Conservation (phyloP, 2,329 filamentous ascomycete species). For the Gaeumannomyces sp. region DNA sequence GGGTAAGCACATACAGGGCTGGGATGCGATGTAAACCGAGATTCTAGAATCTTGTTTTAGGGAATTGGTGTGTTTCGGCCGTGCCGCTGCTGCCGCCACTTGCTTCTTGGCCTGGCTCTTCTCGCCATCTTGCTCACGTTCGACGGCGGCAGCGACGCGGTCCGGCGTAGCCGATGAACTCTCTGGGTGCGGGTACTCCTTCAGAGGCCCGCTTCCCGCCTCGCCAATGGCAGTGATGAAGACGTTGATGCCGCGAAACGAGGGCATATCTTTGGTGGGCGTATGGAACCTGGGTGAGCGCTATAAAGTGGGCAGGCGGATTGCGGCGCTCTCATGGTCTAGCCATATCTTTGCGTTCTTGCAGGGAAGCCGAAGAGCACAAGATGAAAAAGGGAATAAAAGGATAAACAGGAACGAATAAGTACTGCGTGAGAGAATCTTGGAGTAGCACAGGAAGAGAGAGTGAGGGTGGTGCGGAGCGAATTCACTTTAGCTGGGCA, state of each 20-base stretch:
- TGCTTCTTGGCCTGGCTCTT: neutral
- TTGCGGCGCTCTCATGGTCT: neutral
- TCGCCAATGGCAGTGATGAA: slow-evolving; percentile 31
- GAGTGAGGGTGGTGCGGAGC: neutral
- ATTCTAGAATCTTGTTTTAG: slow-evolving; percentile 29
- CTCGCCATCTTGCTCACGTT: neutral
- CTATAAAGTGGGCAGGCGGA: neutral
- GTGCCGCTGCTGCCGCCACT: neutral
- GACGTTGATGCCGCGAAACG: slow-evolving; percentile 41
- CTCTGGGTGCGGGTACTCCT: slow-evolving; percentile 51
- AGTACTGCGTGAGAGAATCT: neutral
- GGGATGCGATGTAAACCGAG: slow-evolving; percentile 52
- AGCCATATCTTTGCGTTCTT: neutral
- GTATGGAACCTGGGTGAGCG: neutral
- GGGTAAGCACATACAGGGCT: slow-evolving; percentile 35
- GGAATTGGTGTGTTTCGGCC: neutral
- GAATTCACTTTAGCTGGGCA: neutral
- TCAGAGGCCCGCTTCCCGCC: slow-evolving; percentile 31
- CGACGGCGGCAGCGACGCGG: neutral
- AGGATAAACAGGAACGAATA: neutral
- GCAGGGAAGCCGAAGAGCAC: neutral
- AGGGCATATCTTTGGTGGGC: slow-evolving; percentile 34
- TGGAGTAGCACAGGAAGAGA: neutral
- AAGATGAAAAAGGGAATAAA: neutral
- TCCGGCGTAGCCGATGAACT: slow-evolving; percentile 35